These are phyloP conservation scores for Ananas comosus DNA, from an alignment of 176 grass and related monocot species.

Conservation along the genomic window DNA sequence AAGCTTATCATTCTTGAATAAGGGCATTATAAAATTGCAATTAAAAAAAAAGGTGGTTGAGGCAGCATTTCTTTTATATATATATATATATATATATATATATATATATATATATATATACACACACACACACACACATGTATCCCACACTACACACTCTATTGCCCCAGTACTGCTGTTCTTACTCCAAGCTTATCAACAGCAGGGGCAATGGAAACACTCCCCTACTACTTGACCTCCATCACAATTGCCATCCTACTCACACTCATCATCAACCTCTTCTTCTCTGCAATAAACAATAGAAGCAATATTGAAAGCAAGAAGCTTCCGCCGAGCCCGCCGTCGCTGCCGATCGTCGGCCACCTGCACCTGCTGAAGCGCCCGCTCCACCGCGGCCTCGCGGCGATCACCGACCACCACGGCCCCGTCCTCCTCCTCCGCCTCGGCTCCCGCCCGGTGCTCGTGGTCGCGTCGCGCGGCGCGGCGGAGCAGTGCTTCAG, in stretches of 20 bases:
- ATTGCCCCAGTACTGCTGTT: no score
- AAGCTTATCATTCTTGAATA: no score
- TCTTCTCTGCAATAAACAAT: background rate
- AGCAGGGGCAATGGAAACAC: background rate
- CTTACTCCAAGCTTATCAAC: background rate
- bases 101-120: no score
- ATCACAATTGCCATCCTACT: background rate
- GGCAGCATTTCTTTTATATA: no score
- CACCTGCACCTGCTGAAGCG: constrained; percentile 28
- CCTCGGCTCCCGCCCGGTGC: constrained; percentile 13
- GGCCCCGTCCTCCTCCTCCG: constrained; percentile 21
- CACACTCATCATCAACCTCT: background rate
- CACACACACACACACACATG: no score
- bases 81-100: no score
- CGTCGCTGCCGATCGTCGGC: constrained; percentile 7
- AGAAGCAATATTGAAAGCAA: background rate
- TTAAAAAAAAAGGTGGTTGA: no score
- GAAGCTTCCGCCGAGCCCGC: constrained; percentile 8
- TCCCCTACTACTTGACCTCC: background rate
- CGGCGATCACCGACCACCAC: background rate
- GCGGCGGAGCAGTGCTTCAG: constrained; percentile 28
- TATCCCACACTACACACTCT: no score
- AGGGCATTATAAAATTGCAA: no score
- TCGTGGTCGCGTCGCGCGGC: constrained; percentile 14
- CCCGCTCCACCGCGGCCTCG: constrained; percentile 16